Conservation (phyloP, 2,329 filamentous ascomycete species). For the Cercospora sojina region DNA sequence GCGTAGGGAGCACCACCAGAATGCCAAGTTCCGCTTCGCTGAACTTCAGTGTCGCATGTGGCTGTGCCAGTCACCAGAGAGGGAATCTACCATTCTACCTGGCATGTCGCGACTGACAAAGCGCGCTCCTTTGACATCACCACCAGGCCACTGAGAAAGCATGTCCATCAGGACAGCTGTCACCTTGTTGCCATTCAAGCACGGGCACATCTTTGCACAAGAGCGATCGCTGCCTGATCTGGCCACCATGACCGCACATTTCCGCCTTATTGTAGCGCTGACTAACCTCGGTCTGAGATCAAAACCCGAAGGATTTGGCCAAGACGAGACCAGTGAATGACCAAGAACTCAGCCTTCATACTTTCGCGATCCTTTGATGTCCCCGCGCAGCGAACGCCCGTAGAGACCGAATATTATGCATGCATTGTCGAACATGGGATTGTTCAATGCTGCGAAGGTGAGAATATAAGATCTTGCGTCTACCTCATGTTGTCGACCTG, state of each 20-base stretch:
- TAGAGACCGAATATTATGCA: neutral
- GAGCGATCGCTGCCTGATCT: neutral
- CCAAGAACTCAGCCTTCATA: neutral
- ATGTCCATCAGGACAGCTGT: neutral
- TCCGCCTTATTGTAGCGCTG: neutral
- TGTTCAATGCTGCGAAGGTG: neutral
- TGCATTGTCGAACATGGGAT: neutral
- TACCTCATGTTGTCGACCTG: neutral
- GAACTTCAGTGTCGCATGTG: neutral
- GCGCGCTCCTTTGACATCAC: neutral
- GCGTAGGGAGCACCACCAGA: neutral
- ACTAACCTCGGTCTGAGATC: neutral
- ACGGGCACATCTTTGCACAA: neutral
- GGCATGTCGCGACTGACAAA: neutral
- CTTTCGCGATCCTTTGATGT: neutral
- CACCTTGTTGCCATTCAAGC: too few species aligned
- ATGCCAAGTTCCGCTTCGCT: neutral
- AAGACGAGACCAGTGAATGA: neutral
- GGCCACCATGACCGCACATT: neutral
- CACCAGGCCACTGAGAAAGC: neutral
- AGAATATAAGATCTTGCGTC: neutral
- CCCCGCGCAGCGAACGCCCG: neutral
- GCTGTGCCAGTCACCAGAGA: neutral
- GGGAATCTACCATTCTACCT: neutral
- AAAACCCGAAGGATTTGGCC: conserved; percentile 8